Conservation (phyloP, 108 stramenopile genomes). For the Bacterosira constricta region DNA sequence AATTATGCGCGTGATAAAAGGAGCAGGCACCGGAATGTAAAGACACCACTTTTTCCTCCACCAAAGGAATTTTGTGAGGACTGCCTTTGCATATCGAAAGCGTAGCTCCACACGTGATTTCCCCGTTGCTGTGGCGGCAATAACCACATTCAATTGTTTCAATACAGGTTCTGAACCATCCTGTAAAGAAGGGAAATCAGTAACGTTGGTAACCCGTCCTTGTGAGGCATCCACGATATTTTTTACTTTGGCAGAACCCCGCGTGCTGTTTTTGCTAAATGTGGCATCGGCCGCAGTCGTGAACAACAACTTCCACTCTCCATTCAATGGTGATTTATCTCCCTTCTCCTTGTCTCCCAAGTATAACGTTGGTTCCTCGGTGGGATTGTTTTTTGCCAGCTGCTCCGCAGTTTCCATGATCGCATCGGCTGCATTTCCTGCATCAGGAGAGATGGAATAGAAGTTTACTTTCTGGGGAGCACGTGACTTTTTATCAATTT, state of each 20-base stretch:
- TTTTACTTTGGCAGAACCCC: slow-evolving; percentile 52
- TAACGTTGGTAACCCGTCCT: slow-evolving; percentile 39
- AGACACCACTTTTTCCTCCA: slow-evolving; percentile 10
- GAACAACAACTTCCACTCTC: slow-evolving; percentile 64
- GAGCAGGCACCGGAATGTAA: slow-evolving; percentile 40
- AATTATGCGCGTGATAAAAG: slow-evolving; percentile 42
- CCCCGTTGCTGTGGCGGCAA: slow-evolving; percentile 23
- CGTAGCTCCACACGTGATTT: slow-evolving; percentile 43
- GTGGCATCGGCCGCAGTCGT: slow-evolving; percentile 69
- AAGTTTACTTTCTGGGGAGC: slow-evolving; percentile 65
- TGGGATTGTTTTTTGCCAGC: slow-evolving; percentile 2
- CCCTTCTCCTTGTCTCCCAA: slow-evolving; percentile 26
- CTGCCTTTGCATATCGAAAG: slow-evolving; percentile 60
- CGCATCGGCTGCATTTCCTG: slow-evolving; percentile 56
- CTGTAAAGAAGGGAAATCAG: slow-evolving; percentile 10
- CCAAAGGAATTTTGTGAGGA: slow-evolving; percentile 42
- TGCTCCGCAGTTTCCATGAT: slow-evolving; percentile 35
- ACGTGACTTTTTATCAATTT: slow-evolving; percentile 53
- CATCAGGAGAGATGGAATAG: slow-evolving; percentile 53
- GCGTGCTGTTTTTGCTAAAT: slow-evolving; percentile 26
- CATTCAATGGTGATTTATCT: slow-evolving; percentile 38
- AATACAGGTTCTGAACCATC: slow-evolving; percentile 6
- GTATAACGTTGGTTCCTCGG: slow-evolving; percentile 18
- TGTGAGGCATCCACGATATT: slow-evolving; percentile 36
- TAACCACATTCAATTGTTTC: slow-evolving; percentile 16